Percentiles rank a stretch among this genome's conserved stretches.
These are phyloP conservation scores for Dacryopinax primogenitus DNA, from an alignment of 768 basidiomycete species.

Conservation along the genomic window DNA sequence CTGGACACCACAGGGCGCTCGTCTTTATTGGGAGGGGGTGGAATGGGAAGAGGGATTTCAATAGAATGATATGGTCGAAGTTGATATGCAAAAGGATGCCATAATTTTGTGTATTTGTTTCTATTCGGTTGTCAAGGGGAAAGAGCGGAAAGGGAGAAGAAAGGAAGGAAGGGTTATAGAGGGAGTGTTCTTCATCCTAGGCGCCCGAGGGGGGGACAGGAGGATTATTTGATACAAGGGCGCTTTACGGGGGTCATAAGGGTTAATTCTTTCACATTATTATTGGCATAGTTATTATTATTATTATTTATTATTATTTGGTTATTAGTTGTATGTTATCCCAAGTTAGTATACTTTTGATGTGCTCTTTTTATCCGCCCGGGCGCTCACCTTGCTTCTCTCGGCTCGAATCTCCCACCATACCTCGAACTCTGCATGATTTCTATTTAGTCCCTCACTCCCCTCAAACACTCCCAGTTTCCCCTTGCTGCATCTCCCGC, in stretches of 20 bases:
- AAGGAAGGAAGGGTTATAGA: not conserved
- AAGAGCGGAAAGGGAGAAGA: not conserved
- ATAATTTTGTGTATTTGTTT: too few species aligned
- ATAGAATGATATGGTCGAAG: too few species aligned
- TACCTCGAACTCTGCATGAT: not conserved
- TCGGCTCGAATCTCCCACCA: not conserved
- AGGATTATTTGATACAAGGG: not conserved
- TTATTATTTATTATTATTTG: too few species aligned
- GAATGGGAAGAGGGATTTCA: too few species aligned
- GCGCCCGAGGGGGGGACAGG: constrained; percentile 1
- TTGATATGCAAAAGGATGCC: too few species aligned
- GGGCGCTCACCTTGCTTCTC: too few species aligned
- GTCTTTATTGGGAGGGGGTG: not conserved
- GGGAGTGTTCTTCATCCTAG: constrained; percentile 1
- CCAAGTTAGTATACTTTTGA: too few species aligned
- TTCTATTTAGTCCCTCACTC: not conserved
- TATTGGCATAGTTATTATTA: too few species aligned
- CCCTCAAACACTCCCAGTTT: not conserved
- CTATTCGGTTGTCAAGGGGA: not conserved
- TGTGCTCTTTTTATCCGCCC: too few species aligned
- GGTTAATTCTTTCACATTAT: too few species aligned
- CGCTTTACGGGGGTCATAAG: constrained; percentile 2
- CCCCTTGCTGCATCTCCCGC: not conserved
- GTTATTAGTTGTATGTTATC: too few species aligned
- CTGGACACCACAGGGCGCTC: constrained; percentile 1